Base-by-base conservation (phyloP, 1,139 yeast genomes). In the Debaryomycetaceae sp. region DNA sequence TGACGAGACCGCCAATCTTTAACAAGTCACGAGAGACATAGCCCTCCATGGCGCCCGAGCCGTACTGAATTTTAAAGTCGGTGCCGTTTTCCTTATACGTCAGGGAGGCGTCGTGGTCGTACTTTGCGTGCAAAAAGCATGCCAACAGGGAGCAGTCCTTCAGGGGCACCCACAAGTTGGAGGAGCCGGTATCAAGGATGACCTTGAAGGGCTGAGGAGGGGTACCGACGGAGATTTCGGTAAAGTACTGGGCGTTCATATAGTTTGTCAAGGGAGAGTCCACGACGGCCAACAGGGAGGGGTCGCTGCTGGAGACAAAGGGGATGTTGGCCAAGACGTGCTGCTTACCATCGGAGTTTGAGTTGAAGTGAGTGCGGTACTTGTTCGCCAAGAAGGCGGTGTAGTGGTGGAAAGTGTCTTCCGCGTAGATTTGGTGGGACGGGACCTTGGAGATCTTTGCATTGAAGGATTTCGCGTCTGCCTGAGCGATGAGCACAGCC, bases 121-220 rank as follows among this genome's bases (percentile, higher is more conserved):
- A 90, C 65, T 85, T 87, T 47, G 78, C 49, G 62, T 90, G 98
- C 54, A 90, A 67, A 68, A 73, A 87, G 61, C 98, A 90, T 26
- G 98, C 97, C 59, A 90, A 73, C 4, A 96, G 85, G 27, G 83
- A 64, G 63, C 98, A 90, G 40, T 83, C 87, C 27, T 68, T 45
- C 35, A 93, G 73, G 31, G 98, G 98, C 36, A 90, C 87, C 98
- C 98, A 90, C 60, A 90, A 66, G 58, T 90, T 90, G 30, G 96
- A 81, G 16, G 95, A 83, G 26, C 98, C 98, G 20, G 97, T 90
- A 57, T 90, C 97, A 47, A 90, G 68, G 39, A 82, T 76, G 28
- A 82, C 93, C 64, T 86, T 90, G 60, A 90, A 90, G 12, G 71
- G 51, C 62, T 90, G 98, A 29, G 82, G 85, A 5, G 98, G 98